Evolutionary conservation across 306 rosid species (phyloP), one percentile per base, ranked within the genome.

Genomic region (Mimosa pudica): DNA sequence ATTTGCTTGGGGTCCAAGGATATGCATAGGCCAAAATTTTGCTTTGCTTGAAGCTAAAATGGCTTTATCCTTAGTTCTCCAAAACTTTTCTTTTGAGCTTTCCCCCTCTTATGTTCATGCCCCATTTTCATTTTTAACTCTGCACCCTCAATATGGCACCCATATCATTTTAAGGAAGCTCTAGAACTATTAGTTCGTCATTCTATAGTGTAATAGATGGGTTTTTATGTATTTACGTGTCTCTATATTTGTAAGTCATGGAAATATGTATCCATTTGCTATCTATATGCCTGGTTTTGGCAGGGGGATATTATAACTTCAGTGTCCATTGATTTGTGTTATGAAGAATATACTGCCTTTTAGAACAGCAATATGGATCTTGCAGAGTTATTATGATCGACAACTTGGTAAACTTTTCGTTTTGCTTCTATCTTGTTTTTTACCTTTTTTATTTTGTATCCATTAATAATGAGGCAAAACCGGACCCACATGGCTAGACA

Each of bases 141-240:
- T 84, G 18, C 82, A 71, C 4, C 90, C 93, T 7, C 89, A 85
- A 35, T 54, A 41, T 77, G 93, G 90, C 4, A 87, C 88, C 63
- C 92, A 83, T 58, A 12, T 89, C 10, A 65, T 78, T 8, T 49
- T 89, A n/a, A 76, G 61, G 4, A 70, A 82, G 11, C 74, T 74
- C 57, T 51, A 77, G 44, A 63, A 72, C 30, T 30, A 10, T 1
- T 24, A 24, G 14, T 30, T 61, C 0, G 10, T 2, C 13, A 60
- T 60, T 2, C 65, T 24, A 9, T 4, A 8, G 5, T 58, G 30
- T n/a, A 6, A 5, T 24, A 24, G 30, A 24, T 24, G 11, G 32
- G 2, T 6, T 55, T 55, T 17, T 55, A 52, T 7, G 2, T 1
- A 51, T 55, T 7, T 52, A 5, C 6, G 58, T 16, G 51, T 47